These are phyloP conservation scores for Nakazawaea ishiwadae DNA, from an alignment of 805 yeast species.

Conservation along the genomic window DNA sequence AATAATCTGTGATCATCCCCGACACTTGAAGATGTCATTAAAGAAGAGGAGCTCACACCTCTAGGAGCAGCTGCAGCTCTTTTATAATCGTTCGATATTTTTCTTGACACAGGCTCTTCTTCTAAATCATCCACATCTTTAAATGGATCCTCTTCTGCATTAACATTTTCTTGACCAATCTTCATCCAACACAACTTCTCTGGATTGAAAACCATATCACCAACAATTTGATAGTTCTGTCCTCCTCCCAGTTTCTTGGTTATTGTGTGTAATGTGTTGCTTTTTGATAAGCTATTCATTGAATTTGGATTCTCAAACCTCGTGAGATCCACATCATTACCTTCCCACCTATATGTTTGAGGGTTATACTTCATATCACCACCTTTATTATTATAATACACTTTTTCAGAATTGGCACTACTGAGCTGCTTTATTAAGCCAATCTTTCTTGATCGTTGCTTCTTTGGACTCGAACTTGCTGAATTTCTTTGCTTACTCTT, in stretches of 20 bases:
- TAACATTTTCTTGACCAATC: slow-evolving; percentile 29
- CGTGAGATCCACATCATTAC: slow-evolving; percentile 53
- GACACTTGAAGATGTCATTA: slow-evolving; percentile 1
- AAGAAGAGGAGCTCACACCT: slow-evolving; percentile 13
- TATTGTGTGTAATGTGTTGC: slow-evolving; percentile 11
- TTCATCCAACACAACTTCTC: slow-evolving; percentile 58
- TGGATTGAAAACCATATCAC: slow-evolving; percentile 58
- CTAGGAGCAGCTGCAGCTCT: neutral
- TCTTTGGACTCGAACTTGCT: slow-evolving; percentile 3
- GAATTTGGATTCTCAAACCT: slow-evolving; percentile 39
- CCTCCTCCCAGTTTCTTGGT: slow-evolving; percentile 15
- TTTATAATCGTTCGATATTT: neutral
- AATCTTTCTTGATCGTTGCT: slow-evolving; percentile 3
- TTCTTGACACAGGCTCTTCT: slow-evolving; percentile 14
- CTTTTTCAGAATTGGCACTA: slow-evolving; percentile 6
- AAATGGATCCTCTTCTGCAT: slow-evolving; percentile 39
- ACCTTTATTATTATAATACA: slow-evolving; percentile 18
- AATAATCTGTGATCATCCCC: neutral
- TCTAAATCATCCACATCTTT: slow-evolving; percentile 44
- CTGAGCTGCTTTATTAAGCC: slow-evolving; percentile 13
- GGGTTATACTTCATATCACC: slow-evolving; percentile 53
- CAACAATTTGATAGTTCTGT: slow-evolving; percentile 35
- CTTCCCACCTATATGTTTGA: slow-evolving; percentile 52
- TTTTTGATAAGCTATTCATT: slow-evolving; percentile 22
- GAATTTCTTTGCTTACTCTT: neutral